Conservation (phyloP, 306 rosid genomes). For the Herpetospermum pedunculosum region DNA sequence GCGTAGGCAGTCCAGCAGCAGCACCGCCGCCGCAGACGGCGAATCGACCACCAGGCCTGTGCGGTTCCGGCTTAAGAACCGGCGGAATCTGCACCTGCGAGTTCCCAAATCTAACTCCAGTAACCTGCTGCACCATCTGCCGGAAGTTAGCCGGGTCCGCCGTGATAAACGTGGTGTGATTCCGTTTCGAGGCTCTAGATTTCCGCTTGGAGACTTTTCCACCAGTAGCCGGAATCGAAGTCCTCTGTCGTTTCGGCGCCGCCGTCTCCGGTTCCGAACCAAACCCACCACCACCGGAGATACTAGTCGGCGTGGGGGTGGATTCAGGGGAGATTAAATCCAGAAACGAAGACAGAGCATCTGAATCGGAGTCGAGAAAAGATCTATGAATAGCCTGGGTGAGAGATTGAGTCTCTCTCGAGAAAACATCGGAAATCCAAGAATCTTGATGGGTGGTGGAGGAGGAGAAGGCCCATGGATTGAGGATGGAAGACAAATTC, state of each 20-base stretch:
- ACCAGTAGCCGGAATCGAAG: background rate
- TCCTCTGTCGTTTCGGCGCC: slow-evolving; percentile 17
- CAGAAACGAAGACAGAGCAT: slow-evolving; percentile 12
- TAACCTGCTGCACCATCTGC: slow-evolving; percentile 90
- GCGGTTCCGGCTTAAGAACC: slow-evolving; percentile 72
- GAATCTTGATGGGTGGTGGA: slow-evolving; percentile 30
- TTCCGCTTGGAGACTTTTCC: slow-evolving; percentile 55
- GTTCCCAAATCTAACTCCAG: slow-evolving; percentile 47
- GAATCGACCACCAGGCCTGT: slow-evolving; percentile 26
- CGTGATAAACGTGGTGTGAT: slow-evolving; percentile 73
- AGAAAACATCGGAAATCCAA: slow-evolving; percentile 38
- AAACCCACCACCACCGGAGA: too few relatives aligned
- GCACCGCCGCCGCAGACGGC: slow-evolving; percentile 13
- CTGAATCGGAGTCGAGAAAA: slow-evolving; percentile 11
- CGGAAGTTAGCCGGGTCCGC: slow-evolving; percentile 91
- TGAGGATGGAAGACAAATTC: slow-evolving; percentile 30
- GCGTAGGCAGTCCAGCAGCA: slow-evolving; percentile 54
- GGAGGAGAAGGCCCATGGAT: slow-evolving; percentile 37
- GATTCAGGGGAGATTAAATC: slow-evolving; percentile 15
- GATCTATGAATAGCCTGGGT: slow-evolving; percentile 59
- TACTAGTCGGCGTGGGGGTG: slow-evolving; percentile 43
- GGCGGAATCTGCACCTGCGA: slow-evolving; percentile 24
- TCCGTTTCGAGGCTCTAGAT: slow-evolving; percentile 71
- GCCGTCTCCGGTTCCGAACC: too few relatives aligned
- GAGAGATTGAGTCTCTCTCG: slow-evolving; percentile 41